Evolutionary conservation across 768 basidiomycete species (phyloP).

Genomic region (Saitozyma podzolica): DNA sequence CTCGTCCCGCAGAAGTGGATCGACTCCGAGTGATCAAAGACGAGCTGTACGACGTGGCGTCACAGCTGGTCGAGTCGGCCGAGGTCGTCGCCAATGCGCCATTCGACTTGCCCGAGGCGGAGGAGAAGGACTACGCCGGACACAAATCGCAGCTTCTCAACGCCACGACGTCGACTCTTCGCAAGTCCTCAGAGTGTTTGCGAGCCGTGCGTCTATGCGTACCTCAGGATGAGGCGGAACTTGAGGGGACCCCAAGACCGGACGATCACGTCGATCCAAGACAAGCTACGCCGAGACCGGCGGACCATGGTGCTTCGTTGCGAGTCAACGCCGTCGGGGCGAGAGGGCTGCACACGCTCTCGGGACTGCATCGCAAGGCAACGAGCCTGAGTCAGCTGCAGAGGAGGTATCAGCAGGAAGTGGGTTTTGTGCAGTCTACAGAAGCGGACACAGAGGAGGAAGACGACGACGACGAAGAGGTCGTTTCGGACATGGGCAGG

Average conservation of each 20-base stretch:
- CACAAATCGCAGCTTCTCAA: conserved; percentile 75
- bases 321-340: conserved; percentile 35
- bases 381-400: conserved; percentile 36
- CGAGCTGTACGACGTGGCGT: conserved; percentile 78
- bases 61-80: conserved; percentile 82
- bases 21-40: conserved; percentile 72
- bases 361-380: conserved; percentile 52
- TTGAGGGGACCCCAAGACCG: conserved; percentile 51
- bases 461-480: conserved; percentile 40
- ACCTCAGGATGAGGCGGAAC: conserved; percentile 57
- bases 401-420: conserved; percentile 5
- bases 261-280: conserved; percentile 57
- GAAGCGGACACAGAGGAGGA: conserved; percentile 26
- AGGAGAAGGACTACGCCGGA: conserved; percentile 65
- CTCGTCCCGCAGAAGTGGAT: conserved; percentile 60
- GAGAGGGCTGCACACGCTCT: conserved; percentile 50
- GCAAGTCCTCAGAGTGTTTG: conserved; percentile 85
- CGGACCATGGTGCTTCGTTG: conserved; percentile 12
- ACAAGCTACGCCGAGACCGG: conserved; percentile 54
- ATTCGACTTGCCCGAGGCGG: conserved; percentile 15
- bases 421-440: not conserved
- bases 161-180: conserved; percentile 82
- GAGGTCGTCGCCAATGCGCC: conserved; percentile 67
- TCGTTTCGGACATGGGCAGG: conserved; percentile 53
- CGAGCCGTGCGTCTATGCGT: conserved; percentile 80